A percentile compares a stretch with the other conserved stretches of the same genome.
These are phyloP conservation scores for Alternaria ethzedia DNA, from an alignment of 2,329 filamentous ascomycete species.

Conservation along the genomic window DNA sequence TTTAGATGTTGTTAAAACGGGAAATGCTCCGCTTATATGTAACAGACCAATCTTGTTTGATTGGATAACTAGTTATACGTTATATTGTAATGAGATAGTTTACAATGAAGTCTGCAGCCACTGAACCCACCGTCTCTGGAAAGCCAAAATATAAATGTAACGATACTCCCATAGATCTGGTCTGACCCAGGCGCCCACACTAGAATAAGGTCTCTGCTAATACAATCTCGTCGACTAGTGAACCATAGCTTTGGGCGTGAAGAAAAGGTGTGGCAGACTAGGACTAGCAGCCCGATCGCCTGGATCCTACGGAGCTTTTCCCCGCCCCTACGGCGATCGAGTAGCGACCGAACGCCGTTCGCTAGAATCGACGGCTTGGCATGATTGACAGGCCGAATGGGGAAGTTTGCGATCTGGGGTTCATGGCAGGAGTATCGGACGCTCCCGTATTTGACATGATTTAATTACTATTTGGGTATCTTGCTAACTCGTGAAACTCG, in stretches of 20 bases:
- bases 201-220: background rate
- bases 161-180: background rate
- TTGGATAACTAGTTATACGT: background rate
- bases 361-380: constrained; percentile 4
- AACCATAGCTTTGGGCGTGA: background rate
- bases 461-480: background rate
- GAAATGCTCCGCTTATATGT: background rate
- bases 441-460: background rate
- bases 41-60: background rate
- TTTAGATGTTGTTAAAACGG: background rate
- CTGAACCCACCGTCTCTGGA: background rate
- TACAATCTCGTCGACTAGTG: background rate
- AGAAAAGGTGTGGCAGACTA: background rate
- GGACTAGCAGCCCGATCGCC: background rate
- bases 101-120: background rate
- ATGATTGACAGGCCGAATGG: background rate
- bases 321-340: background rate
- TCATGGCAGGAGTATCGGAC: background rate
- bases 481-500: background rate
- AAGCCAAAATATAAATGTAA: background rate
- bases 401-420: background rate
- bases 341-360: constrained; percentile 1
- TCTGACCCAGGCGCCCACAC: background rate
- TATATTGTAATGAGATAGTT: background rate
- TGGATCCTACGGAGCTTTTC: background rate